These are phyloP conservation scores for Ustilago sp. DNA, from an alignment of 1,284 basidiomycete genomes.

Conservation along the genomic window DNA sequence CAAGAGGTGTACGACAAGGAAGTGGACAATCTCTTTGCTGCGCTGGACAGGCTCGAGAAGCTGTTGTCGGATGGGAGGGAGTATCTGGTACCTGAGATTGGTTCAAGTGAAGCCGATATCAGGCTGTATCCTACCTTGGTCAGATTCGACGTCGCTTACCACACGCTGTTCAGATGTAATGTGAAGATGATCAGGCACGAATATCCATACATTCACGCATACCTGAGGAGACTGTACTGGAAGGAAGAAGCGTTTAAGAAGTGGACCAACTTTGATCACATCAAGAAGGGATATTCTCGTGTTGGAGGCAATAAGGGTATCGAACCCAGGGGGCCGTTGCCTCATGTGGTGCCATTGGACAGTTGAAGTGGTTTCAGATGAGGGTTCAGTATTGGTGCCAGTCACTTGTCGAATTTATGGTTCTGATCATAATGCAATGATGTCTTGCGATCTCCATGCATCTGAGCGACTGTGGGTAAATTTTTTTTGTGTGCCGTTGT, in stretches of 20 bases:
- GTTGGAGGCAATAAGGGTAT: constrained; percentile 30
- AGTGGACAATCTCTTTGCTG: constrained; percentile 76
- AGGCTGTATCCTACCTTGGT: constrained; percentile 90
- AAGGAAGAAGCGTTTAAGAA: constrained; percentile 85
- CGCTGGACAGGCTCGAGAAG: constrained; percentile 83
- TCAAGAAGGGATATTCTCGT: constrained; percentile 58
- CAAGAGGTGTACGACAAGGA: constrained; percentile 84
- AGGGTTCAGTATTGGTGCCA: background rate
- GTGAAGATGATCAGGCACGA: constrained; percentile 55
- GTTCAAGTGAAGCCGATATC: constrained; percentile 86
- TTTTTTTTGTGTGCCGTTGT: too few relatives aligned
- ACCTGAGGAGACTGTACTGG: constrained; percentile 91
- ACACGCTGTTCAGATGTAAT: constrained; percentile 90
- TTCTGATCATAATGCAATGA: background rate
- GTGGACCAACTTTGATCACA: constrained; percentile 80
- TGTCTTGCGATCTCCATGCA: background rate
- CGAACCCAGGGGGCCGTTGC: constrained; percentile 48
- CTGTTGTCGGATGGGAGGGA: constrained; percentile 79
- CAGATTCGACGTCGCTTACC: constrained; percentile 82
- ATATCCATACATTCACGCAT: constrained; percentile 54
- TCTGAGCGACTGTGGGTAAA: too few relatives aligned
- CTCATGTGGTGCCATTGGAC: constrained; percentile 42
- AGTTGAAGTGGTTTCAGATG: background rate
- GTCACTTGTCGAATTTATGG: too few relatives aligned
- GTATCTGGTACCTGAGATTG: constrained; percentile 80